phyloP scores from a whole-genome alignment of 768 basidiomycete species.

The Paxillus rubicundulus region DNA sequence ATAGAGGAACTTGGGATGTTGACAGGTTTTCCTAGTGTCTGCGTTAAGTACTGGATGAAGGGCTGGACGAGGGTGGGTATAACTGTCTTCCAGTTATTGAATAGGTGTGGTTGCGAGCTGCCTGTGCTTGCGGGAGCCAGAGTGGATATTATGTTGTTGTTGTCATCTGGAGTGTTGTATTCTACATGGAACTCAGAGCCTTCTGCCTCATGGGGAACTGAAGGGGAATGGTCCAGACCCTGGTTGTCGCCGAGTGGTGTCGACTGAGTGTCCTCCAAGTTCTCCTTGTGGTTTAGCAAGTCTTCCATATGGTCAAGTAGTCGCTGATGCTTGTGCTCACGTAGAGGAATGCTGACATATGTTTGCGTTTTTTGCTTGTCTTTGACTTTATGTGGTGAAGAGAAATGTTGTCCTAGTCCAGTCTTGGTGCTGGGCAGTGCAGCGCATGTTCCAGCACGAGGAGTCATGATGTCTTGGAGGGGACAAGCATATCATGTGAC shows the following conservation, averaged over 20 bases:
- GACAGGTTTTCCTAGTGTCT: too few relatives aligned
- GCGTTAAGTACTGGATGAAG: not conserved
- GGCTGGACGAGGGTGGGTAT: not conserved
- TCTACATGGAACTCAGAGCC: not conserved
- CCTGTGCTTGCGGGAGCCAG: not conserved
- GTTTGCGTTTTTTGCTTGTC: conserved; percentile 7
- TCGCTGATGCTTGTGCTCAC: not conserved
- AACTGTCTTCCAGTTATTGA: not conserved
- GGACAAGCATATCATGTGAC: too few relatives aligned
- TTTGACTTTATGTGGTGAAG: conserved; percentile 13
- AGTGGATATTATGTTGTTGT: not conserved
- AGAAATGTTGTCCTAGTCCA: conserved; percentile 18
- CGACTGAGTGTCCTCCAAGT: not conserved
- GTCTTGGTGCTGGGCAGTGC: not conserved
- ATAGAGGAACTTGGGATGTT: not conserved
- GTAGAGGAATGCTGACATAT: not conserved
- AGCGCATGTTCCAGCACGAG: not conserved
- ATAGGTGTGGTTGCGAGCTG: not conserved
- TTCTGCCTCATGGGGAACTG: not conserved
- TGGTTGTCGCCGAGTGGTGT: not conserved
- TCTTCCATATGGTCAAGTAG: not conserved
- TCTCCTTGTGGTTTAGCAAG: not conserved
- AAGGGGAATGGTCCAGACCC: not conserved
- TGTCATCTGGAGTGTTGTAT: not conserved
- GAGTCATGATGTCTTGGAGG: not conserved